A percentile compares a stretch with the other conserved stretches of the same genome.
Evolutionary conservation across 345 rosid species (phyloP).

Genomic region (Pelargonium nanum): DNA sequence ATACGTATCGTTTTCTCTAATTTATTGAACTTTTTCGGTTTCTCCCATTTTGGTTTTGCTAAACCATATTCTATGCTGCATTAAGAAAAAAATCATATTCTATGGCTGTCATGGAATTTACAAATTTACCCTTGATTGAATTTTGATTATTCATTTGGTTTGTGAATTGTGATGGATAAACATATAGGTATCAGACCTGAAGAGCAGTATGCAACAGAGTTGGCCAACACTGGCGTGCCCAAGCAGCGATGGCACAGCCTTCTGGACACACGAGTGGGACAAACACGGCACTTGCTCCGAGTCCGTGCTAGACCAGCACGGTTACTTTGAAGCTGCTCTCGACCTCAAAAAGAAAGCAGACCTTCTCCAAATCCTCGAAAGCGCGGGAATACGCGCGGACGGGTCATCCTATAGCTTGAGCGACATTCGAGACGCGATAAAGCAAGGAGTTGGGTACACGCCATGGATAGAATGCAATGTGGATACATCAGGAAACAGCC

Average conservation of each 20-base stretch:
- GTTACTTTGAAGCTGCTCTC: slow-evolving; percentile 57
- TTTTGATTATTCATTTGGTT: no score
- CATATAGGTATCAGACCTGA: slow-evolving; percentile 39
- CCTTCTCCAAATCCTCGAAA: slow-evolving; percentile 45
- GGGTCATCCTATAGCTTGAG: slow-evolving; percentile 41
- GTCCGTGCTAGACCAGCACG: slow-evolving; percentile 56
- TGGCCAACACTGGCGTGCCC: slow-evolving; percentile 95
- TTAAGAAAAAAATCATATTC: no score
- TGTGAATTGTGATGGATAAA: no score
- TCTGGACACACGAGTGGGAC: slow-evolving; percentile 94
- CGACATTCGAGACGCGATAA: slow-evolving; percentile 48
- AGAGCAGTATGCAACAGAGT: slow-evolving; percentile 35
- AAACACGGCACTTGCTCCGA: slow-evolving; percentile 95
- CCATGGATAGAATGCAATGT: slow-evolving; percentile 75
- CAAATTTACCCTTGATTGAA: no score
- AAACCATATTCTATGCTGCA: no score
- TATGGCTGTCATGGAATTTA: no score
- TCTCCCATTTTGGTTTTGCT: no score
- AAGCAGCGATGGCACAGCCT: slow-evolving; percentile 38
- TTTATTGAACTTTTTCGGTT: no score
- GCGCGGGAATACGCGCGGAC: slow-evolving; percentile 56
- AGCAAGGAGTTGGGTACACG: slow-evolving; percentile 37
- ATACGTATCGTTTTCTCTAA: no score
- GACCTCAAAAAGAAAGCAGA: slow-evolving; percentile 30
- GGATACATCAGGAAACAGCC: slow-evolving; percentile 54